Evolutionary conservation across 2,329 filamentous ascomycete genomes (phyloP).

Genomic region (Helicocarpus griseus): DNA sequence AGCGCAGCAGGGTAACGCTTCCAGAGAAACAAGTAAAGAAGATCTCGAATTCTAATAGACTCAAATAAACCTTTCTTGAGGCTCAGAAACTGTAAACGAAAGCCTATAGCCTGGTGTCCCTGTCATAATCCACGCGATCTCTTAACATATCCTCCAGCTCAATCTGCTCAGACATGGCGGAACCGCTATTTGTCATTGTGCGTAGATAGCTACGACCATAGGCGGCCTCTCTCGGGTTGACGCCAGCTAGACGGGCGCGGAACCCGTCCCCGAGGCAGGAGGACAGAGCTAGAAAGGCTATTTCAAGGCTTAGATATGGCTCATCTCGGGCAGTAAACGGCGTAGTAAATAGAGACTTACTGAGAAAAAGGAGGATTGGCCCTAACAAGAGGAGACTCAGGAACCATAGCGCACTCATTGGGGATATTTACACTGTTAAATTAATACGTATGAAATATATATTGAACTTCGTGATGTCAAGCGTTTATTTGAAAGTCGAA

Average conservation of each 20-base stretch:
- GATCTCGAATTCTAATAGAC: conserved; percentile 61
- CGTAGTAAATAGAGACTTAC: conserved; percentile 16
- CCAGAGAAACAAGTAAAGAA: conserved; percentile 21
- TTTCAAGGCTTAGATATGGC: not conserved
- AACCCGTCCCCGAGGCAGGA: conserved; percentile 47
- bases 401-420: conserved; percentile 27
- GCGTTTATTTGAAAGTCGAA: not conserved
- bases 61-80: not conserved
- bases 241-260: conserved; percentile 38
- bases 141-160: conserved; percentile 53
- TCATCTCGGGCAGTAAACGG: not conserved
- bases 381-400: conserved; percentile 28
- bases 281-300: conserved; percentile 44
- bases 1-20: conserved; percentile 42
- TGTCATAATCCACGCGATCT: conserved; percentile 27
- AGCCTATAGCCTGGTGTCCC: conserved; percentile 5
- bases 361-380: conserved; percentile 27
- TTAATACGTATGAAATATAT: not conserved
- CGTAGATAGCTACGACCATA: conserved; percentile 49
- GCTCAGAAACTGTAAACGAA: not conserved
- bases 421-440: not conserved
- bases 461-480: not conserved
- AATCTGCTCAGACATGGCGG: conserved; percentile 51
- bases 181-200: conserved; percentile 45
- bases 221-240: conserved; percentile 34